Conservation (phyloP, 805 yeast genomes). For the Pichia ethanolica region DNA sequence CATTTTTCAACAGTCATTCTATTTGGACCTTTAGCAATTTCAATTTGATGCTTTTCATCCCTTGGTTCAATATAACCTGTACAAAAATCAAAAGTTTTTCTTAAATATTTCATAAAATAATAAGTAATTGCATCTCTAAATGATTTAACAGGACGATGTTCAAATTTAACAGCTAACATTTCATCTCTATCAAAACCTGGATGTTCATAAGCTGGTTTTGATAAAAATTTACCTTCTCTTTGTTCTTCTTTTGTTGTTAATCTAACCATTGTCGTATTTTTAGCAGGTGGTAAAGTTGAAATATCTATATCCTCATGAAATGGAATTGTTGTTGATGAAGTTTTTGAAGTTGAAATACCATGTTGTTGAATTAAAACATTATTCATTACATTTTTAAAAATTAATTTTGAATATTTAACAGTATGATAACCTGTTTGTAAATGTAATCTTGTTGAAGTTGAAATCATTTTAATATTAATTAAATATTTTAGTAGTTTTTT, state of each 20-base stretch:
- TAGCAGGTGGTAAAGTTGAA: constrained; percentile 8
- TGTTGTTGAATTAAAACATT: neutral
- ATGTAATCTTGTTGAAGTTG: neutral
- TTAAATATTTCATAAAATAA: constrained; percentile 35
- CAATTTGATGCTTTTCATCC: constrained; percentile 25
- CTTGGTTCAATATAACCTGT: constrained; percentile 61
- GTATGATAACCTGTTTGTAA: neutral
- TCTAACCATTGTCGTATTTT: constrained; percentile 12
- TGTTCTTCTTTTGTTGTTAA: constrained; percentile 8
- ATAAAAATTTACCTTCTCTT: constrained; percentile 15
- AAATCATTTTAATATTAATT: neutral
- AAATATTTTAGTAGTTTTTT: neutral
- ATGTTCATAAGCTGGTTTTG: constrained; percentile 35
- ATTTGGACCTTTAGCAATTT: constrained; percentile 26
- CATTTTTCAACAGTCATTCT: constrained; percentile 57
- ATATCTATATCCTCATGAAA: neutral
- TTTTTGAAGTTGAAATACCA: neutral
- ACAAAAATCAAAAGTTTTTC: constrained; percentile 49
- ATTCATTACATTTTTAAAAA: neutral
- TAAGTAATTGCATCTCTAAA: constrained; percentile 48
- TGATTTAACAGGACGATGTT: constrained; percentile 44
- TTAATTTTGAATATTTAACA: neutral
- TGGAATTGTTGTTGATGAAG: neutral
- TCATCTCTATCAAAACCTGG: constrained; percentile 32
- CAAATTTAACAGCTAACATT: constrained; percentile 36